Percentiles rank a stretch among this genome's conserved stretches.
phyloP scores from a whole-genome alignment of 495 filamentous ascomycete species.

The Penicillium malachiteum region DNA sequence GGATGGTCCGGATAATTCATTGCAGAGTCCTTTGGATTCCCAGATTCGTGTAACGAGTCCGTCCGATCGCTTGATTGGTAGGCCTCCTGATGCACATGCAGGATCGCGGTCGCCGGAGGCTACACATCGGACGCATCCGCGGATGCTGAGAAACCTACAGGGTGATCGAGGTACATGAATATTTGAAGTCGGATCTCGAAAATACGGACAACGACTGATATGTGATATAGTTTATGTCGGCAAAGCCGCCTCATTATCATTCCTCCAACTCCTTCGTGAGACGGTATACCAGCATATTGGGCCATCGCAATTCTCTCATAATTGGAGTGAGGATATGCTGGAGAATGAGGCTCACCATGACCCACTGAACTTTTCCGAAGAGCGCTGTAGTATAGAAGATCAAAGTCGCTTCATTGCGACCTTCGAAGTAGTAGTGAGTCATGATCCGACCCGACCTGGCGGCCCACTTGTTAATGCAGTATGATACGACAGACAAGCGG shows the following conservation, averaged over 20 bases:
- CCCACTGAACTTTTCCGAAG: conserved; percentile 23
- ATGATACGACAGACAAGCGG: conserved; percentile 29
- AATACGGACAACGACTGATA: neutral
- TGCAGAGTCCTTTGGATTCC: conserved; percentile 5
- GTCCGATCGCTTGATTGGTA: conserved; percentile 2
- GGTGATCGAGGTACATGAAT: conserved; percentile 36
- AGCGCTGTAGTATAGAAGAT: conserved; percentile 19
- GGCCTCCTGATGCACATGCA: conserved; percentile 1
- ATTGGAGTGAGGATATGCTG: conserved; percentile 42
- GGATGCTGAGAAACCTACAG: conserved; percentile 39
- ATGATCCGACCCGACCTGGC: conserved; percentile 6
- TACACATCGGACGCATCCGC: conserved; percentile 37
- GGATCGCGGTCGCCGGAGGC: conserved; percentile 31
- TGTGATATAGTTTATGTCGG: conserved; percentile 37
- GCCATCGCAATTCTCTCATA: conserved; percentile 43
- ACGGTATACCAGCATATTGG: conserved; percentile 44
- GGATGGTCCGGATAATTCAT: neutral
- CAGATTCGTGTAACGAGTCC: conserved; percentile 1
- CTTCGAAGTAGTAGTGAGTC: conserved; percentile 32
- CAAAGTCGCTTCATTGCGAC: conserved; percentile 26
- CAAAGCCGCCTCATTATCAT: conserved; percentile 41
- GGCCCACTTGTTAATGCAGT: neutral
- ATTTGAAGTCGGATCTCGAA: neutral
- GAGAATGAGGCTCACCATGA: conserved; percentile 39
- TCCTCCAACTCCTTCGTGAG: conserved; percentile 41